Evolutionary conservation across 163 green algal genomes (phyloP).

Genomic region (Scenedesmus sp.): DNA sequence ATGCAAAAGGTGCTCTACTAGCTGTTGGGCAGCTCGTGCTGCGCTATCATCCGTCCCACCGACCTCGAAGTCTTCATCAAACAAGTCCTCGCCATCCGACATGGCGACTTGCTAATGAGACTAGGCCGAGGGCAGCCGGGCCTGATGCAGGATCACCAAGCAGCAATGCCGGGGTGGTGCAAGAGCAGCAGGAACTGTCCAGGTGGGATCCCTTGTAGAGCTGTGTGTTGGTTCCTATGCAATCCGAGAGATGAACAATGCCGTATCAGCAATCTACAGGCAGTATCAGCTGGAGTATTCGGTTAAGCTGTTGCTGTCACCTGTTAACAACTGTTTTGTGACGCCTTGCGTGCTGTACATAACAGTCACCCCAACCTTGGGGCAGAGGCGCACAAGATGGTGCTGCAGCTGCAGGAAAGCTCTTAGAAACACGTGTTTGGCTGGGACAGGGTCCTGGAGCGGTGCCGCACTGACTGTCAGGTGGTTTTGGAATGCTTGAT

Average conservation of each 20-base stretch:
- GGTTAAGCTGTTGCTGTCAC: background rate
- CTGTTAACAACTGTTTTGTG: conserved; percentile 13
- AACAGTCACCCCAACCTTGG: background rate
- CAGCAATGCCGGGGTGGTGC: background rate
- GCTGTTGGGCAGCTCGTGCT: background rate
- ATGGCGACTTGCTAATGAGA: conserved; percentile 19
- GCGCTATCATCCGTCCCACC: background rate
- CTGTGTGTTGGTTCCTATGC: too few relatives aligned
- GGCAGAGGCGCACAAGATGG: too few relatives aligned
- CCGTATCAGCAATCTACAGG: too few relatives aligned
- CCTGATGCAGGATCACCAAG: background rate
- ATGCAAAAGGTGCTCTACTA: background rate
- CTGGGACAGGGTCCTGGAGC: too few relatives aligned
- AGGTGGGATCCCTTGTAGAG: background rate
- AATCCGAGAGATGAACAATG: too few relatives aligned
- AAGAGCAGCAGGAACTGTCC: background rate
- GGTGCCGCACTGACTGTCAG: too few relatives aligned
- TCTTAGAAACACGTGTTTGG: too few relatives aligned
- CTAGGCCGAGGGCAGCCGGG: conserved; percentile 5
- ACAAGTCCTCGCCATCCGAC: conserved; percentile 31
- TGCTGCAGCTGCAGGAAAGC: too few relatives aligned
- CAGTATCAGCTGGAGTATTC: too few relatives aligned
- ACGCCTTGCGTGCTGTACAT: background rate
- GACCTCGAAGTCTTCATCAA: conserved; percentile 18
- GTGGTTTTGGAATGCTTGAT: too few relatives aligned